These are phyloP conservation scores for Quercus parvula DNA, from an alignment of 306 rosid species.

Conservation along the genomic window DNA sequence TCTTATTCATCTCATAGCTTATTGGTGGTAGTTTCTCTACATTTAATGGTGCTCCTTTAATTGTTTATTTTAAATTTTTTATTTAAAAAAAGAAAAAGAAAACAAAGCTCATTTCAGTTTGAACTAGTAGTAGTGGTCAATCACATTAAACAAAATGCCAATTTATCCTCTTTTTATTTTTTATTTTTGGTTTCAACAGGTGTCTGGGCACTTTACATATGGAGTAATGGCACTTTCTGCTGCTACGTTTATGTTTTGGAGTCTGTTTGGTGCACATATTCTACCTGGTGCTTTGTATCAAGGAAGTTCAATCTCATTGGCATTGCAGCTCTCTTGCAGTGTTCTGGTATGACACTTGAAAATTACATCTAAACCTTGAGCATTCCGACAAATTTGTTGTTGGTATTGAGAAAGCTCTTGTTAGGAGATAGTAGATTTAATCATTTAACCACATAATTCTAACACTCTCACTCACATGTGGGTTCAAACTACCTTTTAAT, in stretches of 20 bases:
- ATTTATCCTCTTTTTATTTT: constrained; percentile 6
- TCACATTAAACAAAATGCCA: not conserved
- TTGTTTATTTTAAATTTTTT: not conserved
- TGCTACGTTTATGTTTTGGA: constrained; percentile 86
- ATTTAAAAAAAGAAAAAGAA: too few species aligned
- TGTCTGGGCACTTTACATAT: constrained; percentile 92
- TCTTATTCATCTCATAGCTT: not conserved
- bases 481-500: too few species aligned
- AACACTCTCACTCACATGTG: too few species aligned
- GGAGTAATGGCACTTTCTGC: constrained; percentile 93
- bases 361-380: not conserved
- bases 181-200: constrained; percentile 46
- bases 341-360: constrained; percentile 69
- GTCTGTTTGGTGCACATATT: constrained; percentile 61
- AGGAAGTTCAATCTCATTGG: constrained; percentile 82
- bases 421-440: too few species aligned
- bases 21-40: not conserved
- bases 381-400: not conserved
- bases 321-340: constrained; percentile 96
- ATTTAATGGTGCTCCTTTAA: not conserved
- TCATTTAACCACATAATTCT: too few species aligned
- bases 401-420: not conserved
- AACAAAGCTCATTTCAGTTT: not conserved
- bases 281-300: constrained; percentile 63
- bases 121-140: not conserved